phyloP scores from a whole-genome alignment of 148 eudicot species.

The Camellia sinensis region DNA sequence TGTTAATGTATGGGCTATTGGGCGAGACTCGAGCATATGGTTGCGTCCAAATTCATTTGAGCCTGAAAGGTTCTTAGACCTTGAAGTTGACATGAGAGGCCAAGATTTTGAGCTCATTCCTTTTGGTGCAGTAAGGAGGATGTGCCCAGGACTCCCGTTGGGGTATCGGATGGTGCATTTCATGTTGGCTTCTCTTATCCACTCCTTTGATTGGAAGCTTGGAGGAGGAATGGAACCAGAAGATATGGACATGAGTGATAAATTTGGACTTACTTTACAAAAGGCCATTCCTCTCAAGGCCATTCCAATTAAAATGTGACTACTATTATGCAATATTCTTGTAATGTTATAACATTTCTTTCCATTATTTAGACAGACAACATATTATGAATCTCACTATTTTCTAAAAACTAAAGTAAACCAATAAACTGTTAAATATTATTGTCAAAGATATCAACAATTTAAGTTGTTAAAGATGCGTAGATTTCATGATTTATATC shows the following conservation, averaged over 20 bases:
- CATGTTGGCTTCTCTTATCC: constrained; percentile 14
- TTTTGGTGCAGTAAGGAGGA: constrained; percentile 8
- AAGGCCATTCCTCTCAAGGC: constrained; percentile 18
- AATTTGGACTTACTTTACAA: constrained; percentile 24
- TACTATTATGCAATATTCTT: too few relatives aligned
- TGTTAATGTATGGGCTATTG: constrained; percentile 38
- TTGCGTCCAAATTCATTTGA: constrained; percentile 15
- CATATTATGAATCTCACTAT: too few relatives aligned
- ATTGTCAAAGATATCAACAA: too few relatives aligned
- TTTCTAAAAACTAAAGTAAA: too few relatives aligned
- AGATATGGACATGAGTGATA: constrained; percentile 25
- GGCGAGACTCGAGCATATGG: constrained; percentile 32
- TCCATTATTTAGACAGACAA: too few relatives aligned
- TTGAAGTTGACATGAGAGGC: constrained; percentile 23
- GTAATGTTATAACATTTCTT: too few relatives aligned
- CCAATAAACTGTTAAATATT: too few relatives aligned
- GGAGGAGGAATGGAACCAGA: constrained; percentile 12
- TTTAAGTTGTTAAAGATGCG: too few relatives aligned
- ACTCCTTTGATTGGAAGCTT: constrained; percentile 33
- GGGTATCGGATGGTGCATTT: constrained; percentile 6
- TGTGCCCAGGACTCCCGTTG: neutral
- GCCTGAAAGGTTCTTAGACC: constrained; percentile 31
- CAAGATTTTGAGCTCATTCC: constrained; percentile 30
- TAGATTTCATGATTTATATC: too few relatives aligned
- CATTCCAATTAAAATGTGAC: neutral